These are phyloP conservation scores for Paxillus involutus DNA, from an alignment of 768 basidiomycete species.

Conservation along the genomic window DNA sequence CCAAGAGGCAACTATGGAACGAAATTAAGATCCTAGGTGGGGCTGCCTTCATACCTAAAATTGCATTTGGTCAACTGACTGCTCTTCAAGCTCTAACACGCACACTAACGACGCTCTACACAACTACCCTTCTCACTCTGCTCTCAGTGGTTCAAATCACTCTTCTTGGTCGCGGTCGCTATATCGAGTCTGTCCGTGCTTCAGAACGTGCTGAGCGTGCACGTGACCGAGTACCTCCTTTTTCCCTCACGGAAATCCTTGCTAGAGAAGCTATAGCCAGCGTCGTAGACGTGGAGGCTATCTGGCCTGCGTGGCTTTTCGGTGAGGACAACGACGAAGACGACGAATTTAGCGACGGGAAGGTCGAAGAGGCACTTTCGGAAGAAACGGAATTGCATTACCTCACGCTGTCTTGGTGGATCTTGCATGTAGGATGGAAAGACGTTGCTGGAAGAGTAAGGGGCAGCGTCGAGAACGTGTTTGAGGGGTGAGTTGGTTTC, in stretches of 20 bases:
- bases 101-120: constrained; percentile 83
- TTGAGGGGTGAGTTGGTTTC: constrained; percentile 65
- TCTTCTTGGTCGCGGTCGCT: constrained; percentile 78
- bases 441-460: constrained; percentile 74
- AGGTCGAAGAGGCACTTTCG: constrained; percentile 36
- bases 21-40: constrained; percentile 81
- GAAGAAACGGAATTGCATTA: constrained; percentile 79
- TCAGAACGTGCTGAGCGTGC: constrained; percentile 58
- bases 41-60: constrained; percentile 37
- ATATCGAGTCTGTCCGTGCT: constrained; percentile 66
- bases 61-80: neutral
- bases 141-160: constrained; percentile 86
- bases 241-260: constrained; percentile 25
- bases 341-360: constrained; percentile 28
- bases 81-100: constrained; percentile 72
- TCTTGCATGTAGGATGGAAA: constrained; percentile 90
- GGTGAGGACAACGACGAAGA: constrained; percentile 26
- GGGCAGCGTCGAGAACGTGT: constrained; percentile 76
- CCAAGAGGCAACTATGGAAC: constrained; percentile 87
- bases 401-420: constrained; percentile 90
- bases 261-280: constrained; percentile 24
- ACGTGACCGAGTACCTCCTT: constrained; percentile 38
- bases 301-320: constrained; percentile 23
- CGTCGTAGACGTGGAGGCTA: constrained; percentile 24
- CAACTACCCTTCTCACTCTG: constrained; percentile 82